Evolutionary conservation across 2,329 filamentous ascomycete species (phyloP).

Genomic region (Nectriaceae sp.): DNA sequence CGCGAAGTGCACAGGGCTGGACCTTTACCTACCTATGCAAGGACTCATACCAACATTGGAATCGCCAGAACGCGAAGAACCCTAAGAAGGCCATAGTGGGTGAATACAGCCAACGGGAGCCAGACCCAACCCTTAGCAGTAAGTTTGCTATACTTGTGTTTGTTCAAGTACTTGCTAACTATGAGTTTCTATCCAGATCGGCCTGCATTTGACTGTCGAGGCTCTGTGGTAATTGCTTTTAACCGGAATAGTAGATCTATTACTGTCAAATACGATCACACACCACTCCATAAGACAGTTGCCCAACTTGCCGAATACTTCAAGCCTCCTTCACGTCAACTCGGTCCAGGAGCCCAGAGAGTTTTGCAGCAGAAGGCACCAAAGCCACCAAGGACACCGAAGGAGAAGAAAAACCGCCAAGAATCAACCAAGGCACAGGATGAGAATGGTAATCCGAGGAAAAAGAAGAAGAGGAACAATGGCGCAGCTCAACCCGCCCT

Average conservation of each 20-base stretch:
- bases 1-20: slow-evolving; percentile 51
- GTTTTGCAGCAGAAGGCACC: slow-evolving; percentile 18
- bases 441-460: slow-evolving; percentile 27
- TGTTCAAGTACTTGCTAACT: slow-evolving; percentile 13
- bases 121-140: slow-evolving; percentile 49
- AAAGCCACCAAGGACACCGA: slow-evolving; percentile 30
- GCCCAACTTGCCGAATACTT: slow-evolving; percentile 49
- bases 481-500: slow-evolving; percentile 17
- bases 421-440: slow-evolving; percentile 25
- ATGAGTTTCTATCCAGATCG: slow-evolving; percentile 40
- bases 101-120: slow-evolving; percentile 50
- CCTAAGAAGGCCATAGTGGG: slow-evolving; percentile 44
- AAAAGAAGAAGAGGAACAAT: slow-evolving; percentile 31
- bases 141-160: slow-evolving; percentile 21
- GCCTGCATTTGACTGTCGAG: slow-evolving; percentile 61
- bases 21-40: slow-evolving; percentile 55
- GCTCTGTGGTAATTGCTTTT: slow-evolving; percentile 52
- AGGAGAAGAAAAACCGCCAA: slow-evolving; percentile 29
- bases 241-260: slow-evolving; percentile 48
- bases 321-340: slow-evolving; percentile 44
- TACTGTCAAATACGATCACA: slow-evolving; percentile 57
- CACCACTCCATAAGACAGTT: slow-evolving; percentile 58
- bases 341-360: slow-evolving; percentile 29
- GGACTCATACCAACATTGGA: slow-evolving; percentile 54
- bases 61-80: slow-evolving; percentile 45